Conservation (phyloP, 1,284 basidiomycete genomes). For the Phaffia rhodozyma region DNA sequence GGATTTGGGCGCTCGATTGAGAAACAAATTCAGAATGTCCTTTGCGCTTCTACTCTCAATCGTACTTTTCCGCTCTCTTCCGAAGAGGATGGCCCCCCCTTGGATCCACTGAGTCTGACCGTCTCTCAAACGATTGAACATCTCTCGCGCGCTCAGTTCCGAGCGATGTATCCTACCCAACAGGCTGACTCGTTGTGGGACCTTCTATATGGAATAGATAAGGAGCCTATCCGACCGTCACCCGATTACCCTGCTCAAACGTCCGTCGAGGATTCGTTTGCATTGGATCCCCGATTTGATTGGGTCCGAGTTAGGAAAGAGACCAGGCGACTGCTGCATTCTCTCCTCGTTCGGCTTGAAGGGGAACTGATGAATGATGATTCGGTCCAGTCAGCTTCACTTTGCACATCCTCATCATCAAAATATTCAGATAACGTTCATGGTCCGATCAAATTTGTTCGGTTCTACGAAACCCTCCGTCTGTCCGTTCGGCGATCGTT, state of each 20-base stretch:
- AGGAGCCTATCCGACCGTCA: constrained; percentile 27
- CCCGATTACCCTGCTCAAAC: constrained; percentile 31
- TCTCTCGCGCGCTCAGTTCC: constrained; percentile 7
- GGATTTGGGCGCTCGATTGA: constrained; percentile 24
- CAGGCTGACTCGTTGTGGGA: constrained; percentile 21
- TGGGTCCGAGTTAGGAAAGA: constrained; percentile 5
- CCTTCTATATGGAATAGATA: constrained; percentile 28
- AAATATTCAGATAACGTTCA: background rate
- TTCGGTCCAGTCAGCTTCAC: background rate
- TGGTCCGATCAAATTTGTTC: constrained; percentile 9
- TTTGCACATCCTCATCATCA: background rate
- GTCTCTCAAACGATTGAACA: background rate
- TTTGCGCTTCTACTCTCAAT: background rate
- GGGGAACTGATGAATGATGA: constrained; percentile 17
- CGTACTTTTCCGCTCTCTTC: background rate
- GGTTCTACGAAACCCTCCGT: constrained; percentile 18
- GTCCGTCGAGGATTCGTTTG: constrained; percentile 31
- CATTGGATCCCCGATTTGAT: constrained; percentile 1
- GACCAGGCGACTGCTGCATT: constrained; percentile 9
- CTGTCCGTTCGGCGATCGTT: constrained; percentile 17
- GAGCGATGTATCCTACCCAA: background rate
- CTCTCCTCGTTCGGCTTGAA: constrained; percentile 19
- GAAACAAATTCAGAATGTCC: background rate
- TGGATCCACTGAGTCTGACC: constrained; percentile 3
- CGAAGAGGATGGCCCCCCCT: background rate